Evolutionary conservation across 306 rosid species (phyloP).

Genomic region (Citrullus mucosospermus): DNA sequence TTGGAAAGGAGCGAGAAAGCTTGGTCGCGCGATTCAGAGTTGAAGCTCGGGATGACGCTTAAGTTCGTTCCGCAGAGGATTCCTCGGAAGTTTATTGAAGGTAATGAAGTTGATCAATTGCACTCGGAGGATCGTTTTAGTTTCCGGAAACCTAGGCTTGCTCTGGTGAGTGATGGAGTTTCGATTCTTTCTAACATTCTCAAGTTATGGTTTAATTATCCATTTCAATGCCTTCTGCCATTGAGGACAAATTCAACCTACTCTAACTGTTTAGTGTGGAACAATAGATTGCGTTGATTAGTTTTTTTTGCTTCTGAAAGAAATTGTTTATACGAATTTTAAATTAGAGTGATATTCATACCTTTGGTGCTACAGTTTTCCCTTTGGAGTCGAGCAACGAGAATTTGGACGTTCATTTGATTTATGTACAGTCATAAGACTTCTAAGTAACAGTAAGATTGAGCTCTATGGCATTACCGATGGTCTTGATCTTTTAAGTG

Average conservation of each 20-base stretch:
- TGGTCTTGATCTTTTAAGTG: background rate
- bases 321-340: background rate
- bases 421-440: background rate
- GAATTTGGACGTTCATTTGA: background rate
- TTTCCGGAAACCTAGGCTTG: slow-evolving; percentile 63
- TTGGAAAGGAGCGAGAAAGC: slow-evolving; percentile 34
- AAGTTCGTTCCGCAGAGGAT: slow-evolving; percentile 54
- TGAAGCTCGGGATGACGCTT: slow-evolving; percentile 50
- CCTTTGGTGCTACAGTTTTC: background rate
- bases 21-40: slow-evolving; percentile 17
- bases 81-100: slow-evolving; percentile 26
- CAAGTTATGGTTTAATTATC: background rate
- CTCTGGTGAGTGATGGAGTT: slow-evolving; percentile 52
- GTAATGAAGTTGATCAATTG: slow-evolving; percentile 44
- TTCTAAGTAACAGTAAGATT: background rate
- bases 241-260: background rate
- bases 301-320: background rate
- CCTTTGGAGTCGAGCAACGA: background rate
- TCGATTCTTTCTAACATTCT: slow-evolving; percentile 5
- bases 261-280: background rate
- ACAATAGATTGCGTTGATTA: background rate
- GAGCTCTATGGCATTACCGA: background rate
- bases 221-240: background rate
- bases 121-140: slow-evolving; percentile 39
- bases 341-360: background rate